A percentile compares a stretch with the other conserved stretches of the same genome.
Evolutionary conservation across 352 stramenopile genomes (phyloP).

Genomic region (Phytophthora nicotianae): DNA sequence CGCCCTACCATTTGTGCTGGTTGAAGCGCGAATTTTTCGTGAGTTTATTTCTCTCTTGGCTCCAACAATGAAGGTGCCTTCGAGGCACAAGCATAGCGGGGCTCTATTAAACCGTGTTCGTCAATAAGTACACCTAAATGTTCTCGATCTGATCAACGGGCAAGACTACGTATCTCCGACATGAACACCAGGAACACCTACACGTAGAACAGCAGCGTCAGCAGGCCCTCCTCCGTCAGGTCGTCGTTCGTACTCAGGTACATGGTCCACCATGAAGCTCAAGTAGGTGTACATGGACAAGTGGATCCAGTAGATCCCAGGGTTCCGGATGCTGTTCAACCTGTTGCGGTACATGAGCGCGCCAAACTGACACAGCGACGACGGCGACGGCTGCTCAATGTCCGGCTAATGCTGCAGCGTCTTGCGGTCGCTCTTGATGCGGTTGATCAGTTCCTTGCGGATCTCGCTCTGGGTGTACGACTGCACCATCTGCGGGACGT

Average conservation of each 20-base stretch:
- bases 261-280: conserved; percentile 73
- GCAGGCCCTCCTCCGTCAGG: conserved; percentile 44
- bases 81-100: conserved; percentile 6
- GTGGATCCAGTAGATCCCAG: conserved; percentile 72
- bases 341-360: conserved; percentile 61
- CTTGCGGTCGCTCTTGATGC: conserved; percentile 24
- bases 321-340: conserved; percentile 66
- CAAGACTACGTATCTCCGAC: conserved; percentile 28
- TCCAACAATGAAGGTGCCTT: conserved; percentile 2
- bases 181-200: conserved; percentile 91
- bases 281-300: conserved; percentile 77
- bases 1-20: conserved; percentile 8
- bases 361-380: conserved; percentile 37
- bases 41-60: conserved; percentile 9
- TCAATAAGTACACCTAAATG: no score
- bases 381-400: conserved; percentile 28
- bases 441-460: conserved; percentile 7
- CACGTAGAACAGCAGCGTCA: conserved; percentile 84
- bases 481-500: conserved; percentile 32
- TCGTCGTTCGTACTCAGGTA: conserved; percentile 62
- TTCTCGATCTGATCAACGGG: no score
- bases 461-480: conserved; percentile 26
- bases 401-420: conserved; percentile 27
- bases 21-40: conserved; percentile 12
- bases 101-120: not conserved